Percentiles rank a stretch among this genome's conserved stretches.
Evolutionary conservation across 352 stramenopile genomes (phyloP).

Genomic region (Pythium coloratum): DNA sequence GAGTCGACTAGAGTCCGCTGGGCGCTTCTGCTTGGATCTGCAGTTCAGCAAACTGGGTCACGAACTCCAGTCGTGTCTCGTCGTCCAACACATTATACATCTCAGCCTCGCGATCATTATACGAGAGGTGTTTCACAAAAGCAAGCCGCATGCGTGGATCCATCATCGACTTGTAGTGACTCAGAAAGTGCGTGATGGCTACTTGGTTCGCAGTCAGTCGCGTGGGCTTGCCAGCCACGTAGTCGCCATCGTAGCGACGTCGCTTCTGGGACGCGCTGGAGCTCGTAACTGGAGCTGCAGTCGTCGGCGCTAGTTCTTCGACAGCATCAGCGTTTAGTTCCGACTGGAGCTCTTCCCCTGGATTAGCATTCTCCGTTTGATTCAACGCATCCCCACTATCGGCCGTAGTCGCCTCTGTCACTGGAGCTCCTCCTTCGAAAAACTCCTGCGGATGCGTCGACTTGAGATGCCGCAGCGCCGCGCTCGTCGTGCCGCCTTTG

Average conservation of each 20-base stretch:
- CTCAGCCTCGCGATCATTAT: constrained; percentile 47
- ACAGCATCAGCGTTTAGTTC: not conserved
- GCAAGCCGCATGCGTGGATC: constrained; percentile 28
- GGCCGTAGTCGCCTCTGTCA: not conserved
- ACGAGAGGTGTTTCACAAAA: constrained; percentile 48
- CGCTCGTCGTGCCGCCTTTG: constrained; percentile 51
- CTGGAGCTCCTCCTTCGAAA: not conserved
- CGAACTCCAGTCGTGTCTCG: constrained; percentile 39
- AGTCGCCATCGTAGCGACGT: constrained; percentile 9
- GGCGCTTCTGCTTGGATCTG: not conserved
- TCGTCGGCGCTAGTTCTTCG: not conserved
- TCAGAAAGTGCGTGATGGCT: constrained; percentile 45
- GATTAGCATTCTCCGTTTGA: not conserved
- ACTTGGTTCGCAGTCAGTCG: constrained; percentile 37
- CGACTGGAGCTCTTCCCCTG: not conserved
- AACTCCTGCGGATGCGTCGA: constrained; percentile 32
- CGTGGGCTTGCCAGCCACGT: not conserved
- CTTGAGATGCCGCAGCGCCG: constrained; percentile 52
- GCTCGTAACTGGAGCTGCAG: not conserved
- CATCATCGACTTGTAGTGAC: constrained; percentile 38
- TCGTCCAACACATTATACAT: constrained; percentile 69
- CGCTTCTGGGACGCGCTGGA: constrained; percentile 1
- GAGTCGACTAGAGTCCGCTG: not conserved
- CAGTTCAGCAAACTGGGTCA: constrained; percentile 36
- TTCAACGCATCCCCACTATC: not conserved